A percentile compares a stretch with the other conserved stretches of the same genome.
phyloP scores from a whole-genome alignment of 2,329 filamentous ascomycete species.

The Ophiostoma populinum region DNA sequence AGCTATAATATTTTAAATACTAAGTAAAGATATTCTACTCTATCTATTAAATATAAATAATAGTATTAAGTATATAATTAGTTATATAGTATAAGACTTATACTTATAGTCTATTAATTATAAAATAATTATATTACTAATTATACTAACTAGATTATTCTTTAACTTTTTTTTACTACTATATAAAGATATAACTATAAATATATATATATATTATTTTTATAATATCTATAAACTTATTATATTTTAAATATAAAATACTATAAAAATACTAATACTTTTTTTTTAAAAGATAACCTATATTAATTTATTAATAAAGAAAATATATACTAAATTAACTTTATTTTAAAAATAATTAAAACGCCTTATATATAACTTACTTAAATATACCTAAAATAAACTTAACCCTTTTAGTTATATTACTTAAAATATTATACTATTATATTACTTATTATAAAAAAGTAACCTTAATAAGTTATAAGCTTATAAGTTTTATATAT shows the following conservation, averaged over 20 bases:
- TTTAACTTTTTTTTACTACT: slow-evolving; percentile 10
- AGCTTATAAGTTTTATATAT: too few species aligned
- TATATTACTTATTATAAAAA: slow-evolving; percentile 1
- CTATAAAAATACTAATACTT: slow-evolving; percentile 6
- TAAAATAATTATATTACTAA: slow-evolving; percentile 9
- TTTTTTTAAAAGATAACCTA: slow-evolving; percentile 4
- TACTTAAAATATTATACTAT: slow-evolving; percentile 1
- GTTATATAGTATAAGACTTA: background rate
- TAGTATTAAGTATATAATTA: slow-evolving; percentile 9
- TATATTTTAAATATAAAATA: slow-evolving; percentile 1
- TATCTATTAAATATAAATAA: slow-evolving; percentile 8
- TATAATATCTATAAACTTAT: slow-evolving; percentile 7
- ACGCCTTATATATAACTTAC: background rate
- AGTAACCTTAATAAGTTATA: too few species aligned
- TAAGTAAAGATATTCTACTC: background rate
- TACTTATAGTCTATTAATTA: background rate
- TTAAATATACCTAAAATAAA: background rate
- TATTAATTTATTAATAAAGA: background rate
- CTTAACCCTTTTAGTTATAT: slow-evolving; percentile 1
- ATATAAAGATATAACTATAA: slow-evolving; percentile 10
- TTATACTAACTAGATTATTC: slow-evolving; percentile 10
- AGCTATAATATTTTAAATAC: background rate
- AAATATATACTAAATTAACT: slow-evolving; percentile 1
- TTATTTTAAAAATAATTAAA: background rate
- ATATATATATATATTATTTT: slow-evolving; percentile 11